Base-by-base conservation (phyloP, 345 rosid genomes). In the Populus deltoides region DNA sequence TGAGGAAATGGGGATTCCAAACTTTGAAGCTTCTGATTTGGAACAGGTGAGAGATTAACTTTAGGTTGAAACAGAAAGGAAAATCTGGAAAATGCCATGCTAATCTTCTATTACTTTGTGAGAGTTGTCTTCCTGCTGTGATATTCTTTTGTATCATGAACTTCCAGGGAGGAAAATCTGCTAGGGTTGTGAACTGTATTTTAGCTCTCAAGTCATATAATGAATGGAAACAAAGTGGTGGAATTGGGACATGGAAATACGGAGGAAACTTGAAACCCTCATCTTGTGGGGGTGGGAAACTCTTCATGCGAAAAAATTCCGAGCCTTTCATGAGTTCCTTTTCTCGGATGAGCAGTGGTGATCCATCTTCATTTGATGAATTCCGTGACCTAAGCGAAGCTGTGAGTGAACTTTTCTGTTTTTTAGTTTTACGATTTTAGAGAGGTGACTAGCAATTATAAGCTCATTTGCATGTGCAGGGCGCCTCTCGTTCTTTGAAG, bases 221-320 rank as follows among this genome's bases (percentile, higher is more conserved):
- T n/a, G 85, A 82, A 16, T 82, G 85, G 85, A 82, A 79, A 72
- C 77, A 63, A 68, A 79, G 31, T 75, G 85, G 85, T 13, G 80
- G 80, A 43, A 38, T 18, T 47, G 85, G 85, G 55, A 75, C 79
- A 79, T 79, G 77, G 80, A 82, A 82, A 75, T 78, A 82, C 13
- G 45, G 79, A 27, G 81, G 76, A 69, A 81, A 13, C 49, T 38
- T 71, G 16, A 82, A 82, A 70, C 77, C 77, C 20, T 67, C 67
- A 33, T 11, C 68, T 10, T 35, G 33, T 16, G 77, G 82, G 22
- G 39, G 57, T 41, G 79, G 69, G 31, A 82, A 68, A 76, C 71
- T 81, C 17, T 82, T 82, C 70, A 41, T 61, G 55, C 73, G 82
- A 27, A 82, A 79, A 62, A 33, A 29, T 29, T 1, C 80, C 8